phyloP scores from a whole-genome alignment of 192 early-diverging fungal genomes.

The Nowakowskiella sp. region DNA sequence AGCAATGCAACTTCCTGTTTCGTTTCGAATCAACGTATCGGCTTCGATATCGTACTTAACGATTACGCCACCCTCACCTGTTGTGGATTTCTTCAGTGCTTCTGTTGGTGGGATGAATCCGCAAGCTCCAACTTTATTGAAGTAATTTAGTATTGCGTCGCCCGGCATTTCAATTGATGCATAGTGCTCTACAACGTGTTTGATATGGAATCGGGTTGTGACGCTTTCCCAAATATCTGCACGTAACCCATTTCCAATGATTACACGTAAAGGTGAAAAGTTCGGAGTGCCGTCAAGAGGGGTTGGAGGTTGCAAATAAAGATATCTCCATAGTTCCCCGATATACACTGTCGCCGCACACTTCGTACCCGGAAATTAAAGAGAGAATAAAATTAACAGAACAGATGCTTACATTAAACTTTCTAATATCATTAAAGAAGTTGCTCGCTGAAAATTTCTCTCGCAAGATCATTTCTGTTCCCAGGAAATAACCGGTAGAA shows the following conservation, averaged over 20 bases:
- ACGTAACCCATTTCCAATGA: not conserved
- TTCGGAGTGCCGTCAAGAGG: not conserved
- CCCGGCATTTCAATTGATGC: not conserved
- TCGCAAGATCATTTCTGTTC: not conserved
- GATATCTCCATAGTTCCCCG: not conserved
- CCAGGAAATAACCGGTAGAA: not conserved
- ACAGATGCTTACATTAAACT: slow-evolving; percentile 9
- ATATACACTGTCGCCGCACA: not conserved
- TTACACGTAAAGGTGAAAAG: not conserved
- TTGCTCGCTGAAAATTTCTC: not conserved
- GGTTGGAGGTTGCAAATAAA: not conserved
- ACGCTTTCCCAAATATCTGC: not conserved
- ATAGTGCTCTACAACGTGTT: not conserved
- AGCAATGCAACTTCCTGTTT: not conserved
- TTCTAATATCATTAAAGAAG: slow-evolving; percentile 12
- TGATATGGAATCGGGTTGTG: not conserved
- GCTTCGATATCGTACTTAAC: not conserved
- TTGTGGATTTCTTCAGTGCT: slow-evolving; percentile 3
- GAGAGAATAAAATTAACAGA: too few species aligned
- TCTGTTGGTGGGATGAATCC: not conserved
- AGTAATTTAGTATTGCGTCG: not conserved
- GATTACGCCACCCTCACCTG: slow-evolving; percentile 5
- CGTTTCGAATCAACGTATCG: not conserved
- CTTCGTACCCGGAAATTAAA: slow-evolving; percentile 11
- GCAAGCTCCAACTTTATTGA: slow-evolving; percentile 1